These are phyloP conservation scores for Brassica cretica DNA, from an alignment of 345 rosid genomes.

Conservation along the genomic window DNA sequence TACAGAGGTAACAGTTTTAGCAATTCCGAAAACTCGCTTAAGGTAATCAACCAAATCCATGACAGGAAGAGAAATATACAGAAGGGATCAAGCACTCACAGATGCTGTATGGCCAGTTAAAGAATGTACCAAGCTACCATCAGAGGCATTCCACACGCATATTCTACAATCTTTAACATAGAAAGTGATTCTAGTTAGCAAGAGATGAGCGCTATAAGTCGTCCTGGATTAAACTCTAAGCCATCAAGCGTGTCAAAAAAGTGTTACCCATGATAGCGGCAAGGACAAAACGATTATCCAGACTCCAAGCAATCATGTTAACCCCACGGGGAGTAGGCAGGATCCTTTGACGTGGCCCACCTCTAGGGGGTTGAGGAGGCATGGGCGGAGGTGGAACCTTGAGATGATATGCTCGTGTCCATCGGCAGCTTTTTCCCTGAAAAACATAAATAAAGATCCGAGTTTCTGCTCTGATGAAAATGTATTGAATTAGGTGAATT, in stretches of 20 bases:
- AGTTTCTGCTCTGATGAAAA: constrained; percentile 8
- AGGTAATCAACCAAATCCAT: constrained; percentile 21
- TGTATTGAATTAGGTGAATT: background rate
- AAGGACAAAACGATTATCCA: constrained; percentile 98
- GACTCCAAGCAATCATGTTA: constrained; percentile 96
- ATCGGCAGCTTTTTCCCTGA: constrained; percentile 84
- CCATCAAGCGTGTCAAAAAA: constrained; percentile 25
- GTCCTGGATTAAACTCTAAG: constrained; percentile 4
- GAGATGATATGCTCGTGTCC: constrained; percentile 90
- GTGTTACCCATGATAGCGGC: constrained; percentile 97
- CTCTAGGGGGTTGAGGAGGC: constrained; percentile 93
- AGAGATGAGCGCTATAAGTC: constrained; percentile 11
- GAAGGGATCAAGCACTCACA: constrained; percentile 55
- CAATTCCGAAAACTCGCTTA: constrained; percentile 5
- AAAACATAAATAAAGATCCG: constrained; percentile 23
- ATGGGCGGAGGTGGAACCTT: constrained; percentile 99
- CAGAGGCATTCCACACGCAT: constrained; percentile 99
- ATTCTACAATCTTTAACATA: constrained; percentile 86
- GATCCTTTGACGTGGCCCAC: constrained; percentile 97
- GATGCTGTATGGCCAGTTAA: constrained; percentile 95
- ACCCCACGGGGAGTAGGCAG: constrained; percentile 99
- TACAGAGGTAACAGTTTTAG: constrained; percentile 5
- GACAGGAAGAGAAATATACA: constrained; percentile 27
- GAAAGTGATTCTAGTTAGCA: constrained; percentile 22
- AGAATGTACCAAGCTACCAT: constrained; percentile 94